Evolutionary conservation across 1,284 basidiomycete species (phyloP), one percentile per base, ranked within the genome.

Genomic region (Puccinia novopanici): DNA sequence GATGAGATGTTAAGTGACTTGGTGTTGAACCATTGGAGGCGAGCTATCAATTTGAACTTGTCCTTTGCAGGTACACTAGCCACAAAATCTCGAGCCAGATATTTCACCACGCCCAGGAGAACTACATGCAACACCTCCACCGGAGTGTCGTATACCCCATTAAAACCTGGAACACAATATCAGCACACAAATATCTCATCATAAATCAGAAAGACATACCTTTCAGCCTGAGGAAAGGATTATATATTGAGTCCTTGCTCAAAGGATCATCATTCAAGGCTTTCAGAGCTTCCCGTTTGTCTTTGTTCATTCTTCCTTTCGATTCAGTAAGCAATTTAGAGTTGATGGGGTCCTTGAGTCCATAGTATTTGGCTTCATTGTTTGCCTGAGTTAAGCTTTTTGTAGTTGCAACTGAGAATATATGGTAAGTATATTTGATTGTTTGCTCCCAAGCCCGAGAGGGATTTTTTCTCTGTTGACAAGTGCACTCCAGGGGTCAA

Each of bases 51-150:
- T 9, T 34, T 8, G 3, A 12, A 3, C 5, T 17, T 34, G 1
- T 61, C 3, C 17, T 3, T 30, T 12, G 2, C 8, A 34, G 27
- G 1, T 15, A 61, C 5, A 2, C 6, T 37, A 9, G 5, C 10
- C 5, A 61, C 15, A 13, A 45, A n/a, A 19, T 42, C 65, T 4
- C 65, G 22, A 86, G 86, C 87, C 40, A 87, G 84, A 72, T 87
- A 87, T 81, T 87, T 87, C 13, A 87, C 83, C 52, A 87, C 83
- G 0, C 86, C 87, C 0, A 82, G 9, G 87, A n/a, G n/a, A n/a
- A n/a, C n/a, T n/a, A n/a, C n/a, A n/a, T n/a, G n/a, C n/a, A n/a
- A n/a, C n/a, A n/a, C 84, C 80, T 87, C 85, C 0, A 86, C 86
- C 0, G 86, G 86, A 0, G 86, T 45, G 40, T 67, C 37, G 1